phyloP scores from a whole-genome alignment of 768 basidiomycete genomes.

The Albatrellus ellisii region DNA sequence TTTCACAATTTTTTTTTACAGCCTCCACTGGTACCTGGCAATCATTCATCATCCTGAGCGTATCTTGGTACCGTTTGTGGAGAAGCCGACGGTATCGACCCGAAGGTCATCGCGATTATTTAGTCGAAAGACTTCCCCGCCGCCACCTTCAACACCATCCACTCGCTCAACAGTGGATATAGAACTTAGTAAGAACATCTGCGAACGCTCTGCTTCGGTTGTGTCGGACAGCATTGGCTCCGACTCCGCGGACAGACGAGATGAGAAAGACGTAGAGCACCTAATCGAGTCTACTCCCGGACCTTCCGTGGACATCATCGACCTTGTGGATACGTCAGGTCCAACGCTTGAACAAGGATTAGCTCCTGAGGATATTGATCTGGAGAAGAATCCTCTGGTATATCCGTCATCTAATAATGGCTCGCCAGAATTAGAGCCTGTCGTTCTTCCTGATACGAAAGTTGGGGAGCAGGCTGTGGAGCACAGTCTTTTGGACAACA shows the following conservation, averaged over 20 bases:
- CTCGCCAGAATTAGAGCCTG: too few species aligned
- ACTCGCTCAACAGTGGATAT: not conserved
- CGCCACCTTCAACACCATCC: not conserved
- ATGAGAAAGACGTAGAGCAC: slow-evolving; percentile 10
- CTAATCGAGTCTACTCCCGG: slow-evolving; percentile 5
- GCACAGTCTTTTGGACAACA: too few species aligned
- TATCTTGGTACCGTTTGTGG: slow-evolving; percentile 32
- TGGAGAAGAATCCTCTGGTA: too few species aligned
- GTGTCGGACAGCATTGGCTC: too few species aligned
- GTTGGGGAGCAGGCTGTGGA: too few species aligned
- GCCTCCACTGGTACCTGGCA: slow-evolving; percentile 95
- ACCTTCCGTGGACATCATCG: not conserved
- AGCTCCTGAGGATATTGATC: too few species aligned
- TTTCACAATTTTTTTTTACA: slow-evolving; percentile 19
- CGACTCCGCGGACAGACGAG: too few species aligned
- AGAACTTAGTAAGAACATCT: not conserved
- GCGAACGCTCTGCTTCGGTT: not conserved
- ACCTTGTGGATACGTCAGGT: too few species aligned
- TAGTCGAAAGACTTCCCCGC: not conserved
- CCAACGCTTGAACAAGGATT: too few species aligned
- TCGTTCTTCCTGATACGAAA: too few species aligned
- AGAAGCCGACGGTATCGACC: not conserved
- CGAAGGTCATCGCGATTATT: slow-evolving; percentile 10
- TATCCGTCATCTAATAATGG: too few species aligned
- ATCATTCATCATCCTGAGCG: slow-evolving; percentile 77